These are phyloP conservation scores for Suhomyces kilbournensis DNA, from an alignment of 805 yeast species.

Conservation along the genomic window DNA sequence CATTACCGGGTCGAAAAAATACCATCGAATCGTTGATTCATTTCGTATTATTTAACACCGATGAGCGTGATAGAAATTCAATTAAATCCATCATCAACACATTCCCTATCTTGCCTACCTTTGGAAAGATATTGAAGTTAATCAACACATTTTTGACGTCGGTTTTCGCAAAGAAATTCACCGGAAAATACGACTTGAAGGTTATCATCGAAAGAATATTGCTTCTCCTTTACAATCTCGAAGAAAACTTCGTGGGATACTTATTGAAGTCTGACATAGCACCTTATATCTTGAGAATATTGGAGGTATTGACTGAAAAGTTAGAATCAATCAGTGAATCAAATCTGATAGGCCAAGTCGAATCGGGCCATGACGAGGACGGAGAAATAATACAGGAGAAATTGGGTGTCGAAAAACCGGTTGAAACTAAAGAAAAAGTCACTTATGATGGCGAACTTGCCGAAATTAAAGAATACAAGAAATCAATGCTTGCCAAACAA, in stretches of 20 bases:
- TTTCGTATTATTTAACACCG: conserved; percentile 46
- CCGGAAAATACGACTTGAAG: conserved; percentile 15
- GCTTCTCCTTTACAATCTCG: conserved; percentile 52
- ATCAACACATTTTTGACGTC: conserved; percentile 15
- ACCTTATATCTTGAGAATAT: conserved; percentile 52
- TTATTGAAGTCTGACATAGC: conserved; percentile 61
- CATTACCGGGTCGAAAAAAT: conserved; percentile 1
- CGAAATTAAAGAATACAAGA: conserved; percentile 51
- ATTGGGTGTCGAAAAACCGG: neutral
- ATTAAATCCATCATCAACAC: conserved; percentile 18
- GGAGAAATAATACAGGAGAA: neutral
- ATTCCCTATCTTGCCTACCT: conserved; percentile 36
- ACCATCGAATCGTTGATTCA: conserved; percentile 71
- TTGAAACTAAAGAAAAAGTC: neutral
- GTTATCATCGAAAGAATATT: conserved; percentile 51
- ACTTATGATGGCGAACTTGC: conserved; percentile 1
- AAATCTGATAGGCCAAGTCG: neutral
- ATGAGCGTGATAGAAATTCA: conserved; percentile 11
- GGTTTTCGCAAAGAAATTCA: conserved; percentile 24
- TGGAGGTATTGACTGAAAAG: conserved; percentile 45
- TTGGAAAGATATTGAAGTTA: conserved; percentile 26
- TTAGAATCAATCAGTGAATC: neutral
- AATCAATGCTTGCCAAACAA: conserved; percentile 51
- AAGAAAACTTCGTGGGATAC: conserved; percentile 64
- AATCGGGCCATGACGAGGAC: neutral